phyloP scores from a whole-genome alignment of 2,329 filamentous ascomycete species.

The Tolypocladium amazonense region DNA sequence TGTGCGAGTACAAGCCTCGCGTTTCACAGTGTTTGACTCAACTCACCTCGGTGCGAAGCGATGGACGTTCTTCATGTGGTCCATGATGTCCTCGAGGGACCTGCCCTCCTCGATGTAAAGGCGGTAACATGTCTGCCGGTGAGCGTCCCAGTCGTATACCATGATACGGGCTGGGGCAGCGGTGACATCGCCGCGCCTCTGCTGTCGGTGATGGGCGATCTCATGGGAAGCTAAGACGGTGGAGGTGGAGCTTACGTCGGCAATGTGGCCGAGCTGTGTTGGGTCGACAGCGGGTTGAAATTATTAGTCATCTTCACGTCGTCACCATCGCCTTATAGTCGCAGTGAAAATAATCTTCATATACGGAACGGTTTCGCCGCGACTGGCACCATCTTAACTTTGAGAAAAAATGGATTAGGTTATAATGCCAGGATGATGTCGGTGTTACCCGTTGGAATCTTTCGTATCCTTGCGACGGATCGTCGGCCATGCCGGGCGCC shows the following conservation, averaged over 20 bases:
- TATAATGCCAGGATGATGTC: too few species aligned
- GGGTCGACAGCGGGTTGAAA: not conserved
- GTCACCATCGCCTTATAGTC: too few species aligned
- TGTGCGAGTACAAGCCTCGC: not conserved
- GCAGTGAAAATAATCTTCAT: too few species aligned
- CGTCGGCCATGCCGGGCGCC: too few species aligned
- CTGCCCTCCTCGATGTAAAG: conserved; percentile 70
- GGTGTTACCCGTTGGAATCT: too few species aligned
- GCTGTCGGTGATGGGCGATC: not conserved
- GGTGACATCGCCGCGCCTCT: conserved; percentile 1
- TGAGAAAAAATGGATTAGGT: too few species aligned
- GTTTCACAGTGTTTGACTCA: conserved; percentile 14
- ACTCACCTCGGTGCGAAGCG: conserved; percentile 64
- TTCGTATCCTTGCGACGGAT: too few species aligned
- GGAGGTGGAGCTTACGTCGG: not conserved
- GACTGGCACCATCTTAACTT: too few species aligned
- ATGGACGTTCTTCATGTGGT: conserved; percentile 53
- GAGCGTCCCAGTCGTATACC: conserved; percentile 36
- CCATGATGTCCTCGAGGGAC: conserved; percentile 64
- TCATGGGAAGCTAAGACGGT: not conserved
- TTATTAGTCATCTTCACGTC: not conserved
- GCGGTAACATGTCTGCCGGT: conserved; percentile 34
- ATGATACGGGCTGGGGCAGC: conserved; percentile 18
- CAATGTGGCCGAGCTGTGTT: not conserved
- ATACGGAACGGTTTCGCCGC: too few species aligned